A percentile compares a stretch with the other conserved stretches of the same genome.
Evolutionary conservation across 495 filamentous ascomycete species (phyloP).

Genomic region (Aeminium ludgeri): DNA sequence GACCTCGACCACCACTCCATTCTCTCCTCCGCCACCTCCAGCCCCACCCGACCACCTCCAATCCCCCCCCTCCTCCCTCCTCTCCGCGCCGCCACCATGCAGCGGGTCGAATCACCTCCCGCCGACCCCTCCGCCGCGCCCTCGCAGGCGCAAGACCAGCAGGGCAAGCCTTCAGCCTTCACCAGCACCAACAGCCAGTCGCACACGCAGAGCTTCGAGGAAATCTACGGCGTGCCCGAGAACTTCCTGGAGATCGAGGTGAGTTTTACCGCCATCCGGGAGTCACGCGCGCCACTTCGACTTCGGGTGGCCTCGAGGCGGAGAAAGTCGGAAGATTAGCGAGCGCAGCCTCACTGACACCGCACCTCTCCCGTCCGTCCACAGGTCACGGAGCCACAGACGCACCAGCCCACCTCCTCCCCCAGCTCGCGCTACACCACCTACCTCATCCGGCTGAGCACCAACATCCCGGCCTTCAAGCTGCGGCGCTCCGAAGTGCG

Average conservation of each 20-base stretch:
- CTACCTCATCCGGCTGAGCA: slow-evolving; percentile 92
- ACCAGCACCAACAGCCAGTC: slow-evolving; percentile 7
- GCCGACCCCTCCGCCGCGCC: background rate
- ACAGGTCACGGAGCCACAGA: slow-evolving; percentile 87
- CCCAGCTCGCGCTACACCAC: slow-evolving; percentile 51
- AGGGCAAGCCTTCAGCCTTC: background rate
- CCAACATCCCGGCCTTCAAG: slow-evolving; percentile 98
- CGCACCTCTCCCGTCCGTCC: background rate
- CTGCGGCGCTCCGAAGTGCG: slow-evolving; percentile 72
- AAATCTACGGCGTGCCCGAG: slow-evolving; percentile 96
- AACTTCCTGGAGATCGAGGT: slow-evolving; percentile 99
- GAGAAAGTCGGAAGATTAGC: no score
- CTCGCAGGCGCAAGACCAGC: background rate
- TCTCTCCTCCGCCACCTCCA: no score
- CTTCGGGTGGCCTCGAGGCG: no score
- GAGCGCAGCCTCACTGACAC: background rate
- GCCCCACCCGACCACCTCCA: no score
- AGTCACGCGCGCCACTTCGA: background rate
- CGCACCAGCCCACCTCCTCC: slow-evolving; percentile 30
- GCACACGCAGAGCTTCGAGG: slow-evolving; percentile 69
- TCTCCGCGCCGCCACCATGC: slow-evolving; percentile 2
- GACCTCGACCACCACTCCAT: no score
- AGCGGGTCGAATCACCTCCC: slow-evolving; percentile 11
- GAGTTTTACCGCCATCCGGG: slow-evolving; percentile 1
- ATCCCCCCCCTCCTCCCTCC: no score